Evolutionary conservation across 1,284 basidiomycete species (phyloP).

Genomic region (Ceratobasidium sp.): DNA sequence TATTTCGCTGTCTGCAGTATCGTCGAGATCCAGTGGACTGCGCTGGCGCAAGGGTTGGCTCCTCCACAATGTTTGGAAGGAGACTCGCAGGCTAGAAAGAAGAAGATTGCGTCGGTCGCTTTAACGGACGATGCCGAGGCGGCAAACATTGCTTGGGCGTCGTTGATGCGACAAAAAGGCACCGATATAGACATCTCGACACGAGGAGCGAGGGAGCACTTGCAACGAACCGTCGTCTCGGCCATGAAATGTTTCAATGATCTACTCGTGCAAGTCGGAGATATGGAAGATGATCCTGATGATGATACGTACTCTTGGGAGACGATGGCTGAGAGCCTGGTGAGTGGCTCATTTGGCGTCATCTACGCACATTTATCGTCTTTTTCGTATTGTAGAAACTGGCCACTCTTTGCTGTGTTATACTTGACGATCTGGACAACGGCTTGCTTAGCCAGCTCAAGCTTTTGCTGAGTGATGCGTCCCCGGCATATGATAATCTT

Average conservation of each 20-base stretch:
- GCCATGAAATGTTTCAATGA: constrained; percentile 79
- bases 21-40: constrained; percentile 84
- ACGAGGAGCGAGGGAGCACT: constrained; percentile 54
- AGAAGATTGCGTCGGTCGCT: constrained; percentile 49
- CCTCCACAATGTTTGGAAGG: constrained; percentile 53
- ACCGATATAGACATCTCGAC: constrained; percentile 1
- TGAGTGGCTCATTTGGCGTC: constrained; percentile 53
- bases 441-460: constrained; percentile 78
- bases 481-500: constrained; percentile 81
- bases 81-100: constrained; percentile 46
- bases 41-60: constrained; percentile 78
- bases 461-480: constrained; percentile 81
- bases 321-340: constrained; percentile 85
- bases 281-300: constrained; percentile 79
- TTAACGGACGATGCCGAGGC: constrained; percentile 72
- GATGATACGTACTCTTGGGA: constrained; percentile 88
- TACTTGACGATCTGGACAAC: constrained; percentile 73
- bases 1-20: constrained; percentile 89
- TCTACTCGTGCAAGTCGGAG: constrained; percentile 76
- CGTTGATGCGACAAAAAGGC: constrained; percentile 61
- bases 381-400: constrained; percentile 75
- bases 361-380: neutral
- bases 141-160: constrained; percentile 81
- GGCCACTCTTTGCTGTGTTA: constrained; percentile 84
- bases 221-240: constrained; percentile 66